Percentiles rank a stretch among this genome's conserved stretches.
Conservation (phyloP, 1,284 basidiomycete species). For the Stereum hirsutum region DNA sequence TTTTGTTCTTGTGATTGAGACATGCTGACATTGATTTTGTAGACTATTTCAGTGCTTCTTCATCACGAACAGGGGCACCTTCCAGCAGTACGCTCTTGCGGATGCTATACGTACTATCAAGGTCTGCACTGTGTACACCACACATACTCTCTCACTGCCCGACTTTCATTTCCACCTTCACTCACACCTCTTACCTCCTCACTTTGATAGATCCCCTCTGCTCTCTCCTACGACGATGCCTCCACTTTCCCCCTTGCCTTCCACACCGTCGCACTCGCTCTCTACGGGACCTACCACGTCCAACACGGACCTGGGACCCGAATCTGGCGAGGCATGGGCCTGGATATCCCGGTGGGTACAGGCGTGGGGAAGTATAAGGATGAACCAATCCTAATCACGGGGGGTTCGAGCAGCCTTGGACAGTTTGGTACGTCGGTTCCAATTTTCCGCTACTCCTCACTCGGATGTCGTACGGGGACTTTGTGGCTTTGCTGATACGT, state of each 20-base stretch:
- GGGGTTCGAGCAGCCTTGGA: conserved; percentile 22
- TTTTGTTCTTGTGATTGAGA: neutral
- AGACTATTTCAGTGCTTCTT: conserved; percentile 3
- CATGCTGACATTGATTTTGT: neutral
- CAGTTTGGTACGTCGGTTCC: conserved; percentile 15
- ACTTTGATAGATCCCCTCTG: conserved; percentile 5
- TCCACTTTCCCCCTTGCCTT: conserved; percentile 8
- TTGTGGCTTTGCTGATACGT: neutral
- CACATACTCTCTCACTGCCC: no score
- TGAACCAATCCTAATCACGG: conserved; percentile 19
- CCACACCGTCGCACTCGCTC: conserved; percentile 6
- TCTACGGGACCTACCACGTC: no score
- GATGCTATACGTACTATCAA: conserved; percentile 6
- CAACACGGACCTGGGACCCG: no score
- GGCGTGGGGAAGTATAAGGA: conserved; percentile 16
- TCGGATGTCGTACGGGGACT: no score
- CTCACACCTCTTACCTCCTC: no score
- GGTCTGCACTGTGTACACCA: conserved; percentile 3
- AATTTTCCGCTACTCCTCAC: no score
- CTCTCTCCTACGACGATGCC: conserved; percentile 8
- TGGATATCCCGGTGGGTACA: conserved; percentile 8
- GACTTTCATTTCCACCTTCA: no score
- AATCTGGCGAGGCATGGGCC: conserved; percentile 2
- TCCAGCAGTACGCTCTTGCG: conserved; percentile 9
- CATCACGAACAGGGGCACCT: conserved; percentile 1